These are phyloP conservation scores for Penicillium riverlandense DNA, from an alignment of 495 filamentous ascomycete genomes.

Conservation along the genomic window DNA sequence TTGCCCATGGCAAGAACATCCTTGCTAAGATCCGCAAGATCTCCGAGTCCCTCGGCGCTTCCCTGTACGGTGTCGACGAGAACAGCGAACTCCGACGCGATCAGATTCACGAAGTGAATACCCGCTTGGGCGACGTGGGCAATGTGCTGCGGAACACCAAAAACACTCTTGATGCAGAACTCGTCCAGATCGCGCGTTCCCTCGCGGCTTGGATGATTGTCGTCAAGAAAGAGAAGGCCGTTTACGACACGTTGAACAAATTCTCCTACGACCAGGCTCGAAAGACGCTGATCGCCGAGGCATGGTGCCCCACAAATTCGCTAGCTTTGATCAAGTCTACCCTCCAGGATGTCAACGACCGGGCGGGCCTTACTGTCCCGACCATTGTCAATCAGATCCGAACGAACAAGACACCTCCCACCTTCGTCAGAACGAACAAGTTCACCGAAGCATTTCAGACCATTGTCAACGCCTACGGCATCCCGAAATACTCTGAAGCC, in stretches of 20 bases:
- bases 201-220: slow-evolving; percentile 94
- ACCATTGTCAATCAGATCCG: slow-evolving; percentile 96
- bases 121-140: slow-evolving; percentile 76
- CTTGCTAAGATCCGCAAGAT: slow-evolving; percentile 98
- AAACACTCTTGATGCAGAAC: slow-evolving; percentile 84
- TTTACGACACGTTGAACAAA: slow-evolving; percentile 93
- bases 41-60: slow-evolving; percentile 90
- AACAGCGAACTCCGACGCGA: slow-evolving; percentile 89
- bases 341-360: slow-evolving; percentile 91
- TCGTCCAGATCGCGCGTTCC: slow-evolving; percentile 83
- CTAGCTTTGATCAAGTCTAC: slow-evolving; percentile 91
- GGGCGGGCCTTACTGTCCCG: slow-evolving; percentile 86
- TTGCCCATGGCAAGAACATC: slow-evolving; percentile 96
- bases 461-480: slow-evolving; percentile 97
- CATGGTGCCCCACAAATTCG: slow-evolving; percentile 90
- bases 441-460: slow-evolving; percentile 98
- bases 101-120: slow-evolving; percentile 96
- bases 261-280: slow-evolving; percentile 94
- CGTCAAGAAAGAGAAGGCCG: slow-evolving; percentile 95
- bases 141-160: slow-evolving; percentile 95
- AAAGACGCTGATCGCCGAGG: slow-evolving; percentile 95
- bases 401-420: slow-evolving; percentile 94
- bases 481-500: slow-evolving; percentile 92
- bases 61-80: slow-evolving; percentile 94
- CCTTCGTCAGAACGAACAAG: slow-evolving; percentile 93